Evolutionary conservation across 441 rosid species (phyloP).

Genomic region (Erodium chrysanthum): DNA sequence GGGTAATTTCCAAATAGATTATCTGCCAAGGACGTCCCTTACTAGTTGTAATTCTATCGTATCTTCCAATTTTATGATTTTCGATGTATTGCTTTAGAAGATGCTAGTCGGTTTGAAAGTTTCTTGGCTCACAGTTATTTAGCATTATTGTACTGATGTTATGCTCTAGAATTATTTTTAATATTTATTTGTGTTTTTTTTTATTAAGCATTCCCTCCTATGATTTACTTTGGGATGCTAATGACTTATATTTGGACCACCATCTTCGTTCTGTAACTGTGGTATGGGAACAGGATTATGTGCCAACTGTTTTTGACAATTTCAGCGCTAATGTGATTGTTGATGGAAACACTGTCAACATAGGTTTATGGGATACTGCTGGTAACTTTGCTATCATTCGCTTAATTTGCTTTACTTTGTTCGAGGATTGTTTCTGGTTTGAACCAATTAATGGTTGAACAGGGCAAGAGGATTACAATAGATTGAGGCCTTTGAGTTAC

Average conservation of each 20-base stretch:
- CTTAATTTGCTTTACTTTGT: not conserved
- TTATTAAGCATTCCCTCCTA: not conserved
- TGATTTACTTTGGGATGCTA: not conserved
- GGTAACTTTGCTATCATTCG: constrained; percentile 30
- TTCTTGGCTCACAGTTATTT: not conserved
- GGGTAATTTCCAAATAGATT: not conserved
- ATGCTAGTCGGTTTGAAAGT: not conserved
- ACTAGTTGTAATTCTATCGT: not conserved
- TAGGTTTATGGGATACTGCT: constrained; percentile 71
- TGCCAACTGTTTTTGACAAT: constrained; percentile 71
- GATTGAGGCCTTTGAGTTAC: constrained; percentile 63
- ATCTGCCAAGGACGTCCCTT: not conserved
- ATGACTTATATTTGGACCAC: constrained; percentile 3
- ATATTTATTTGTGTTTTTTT: not conserved
- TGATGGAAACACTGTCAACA: constrained; percentile 63
- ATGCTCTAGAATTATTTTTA: not conserved
- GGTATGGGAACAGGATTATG: constrained; percentile 49
- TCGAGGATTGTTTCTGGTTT: not conserved
- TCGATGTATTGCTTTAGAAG: not conserved
- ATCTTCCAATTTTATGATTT: not conserved
- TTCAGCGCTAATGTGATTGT: constrained; percentile 83
- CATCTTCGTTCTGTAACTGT: constrained; percentile 3
- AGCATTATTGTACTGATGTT: not conserved
- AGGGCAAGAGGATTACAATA: constrained; percentile 78
- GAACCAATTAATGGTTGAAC: constrained; percentile 10